Percentiles rank a stretch among this genome's conserved stretches.
phyloP scores from a whole-genome alignment of 163 green algal species.

The Coccomyxa subellipsoidea region DNA sequence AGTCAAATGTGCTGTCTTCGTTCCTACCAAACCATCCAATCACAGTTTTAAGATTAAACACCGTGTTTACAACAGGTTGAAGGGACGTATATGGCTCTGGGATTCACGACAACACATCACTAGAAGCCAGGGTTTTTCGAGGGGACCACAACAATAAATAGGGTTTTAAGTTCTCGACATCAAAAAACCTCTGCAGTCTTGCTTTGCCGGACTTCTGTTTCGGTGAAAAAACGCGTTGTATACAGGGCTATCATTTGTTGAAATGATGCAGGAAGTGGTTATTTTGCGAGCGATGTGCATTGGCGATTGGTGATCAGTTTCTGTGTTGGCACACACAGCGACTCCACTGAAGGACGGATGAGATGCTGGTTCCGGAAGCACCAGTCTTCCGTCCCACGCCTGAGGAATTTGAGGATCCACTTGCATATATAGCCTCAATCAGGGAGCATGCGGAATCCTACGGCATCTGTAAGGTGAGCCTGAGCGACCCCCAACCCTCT shows the following conservation, averaged over 20 bases:
- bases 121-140: too few species aligned
- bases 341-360: background rate
- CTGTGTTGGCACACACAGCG: background rate
- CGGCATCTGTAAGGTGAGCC: constrained; percentile 51
- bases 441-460: constrained; percentile 23
- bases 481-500: background rate
- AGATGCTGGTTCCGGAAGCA: constrained; percentile 20
- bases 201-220: background rate
- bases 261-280: background rate
- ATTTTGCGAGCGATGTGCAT: background rate
- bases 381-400: constrained; percentile 38
- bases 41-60: too few species aligned
- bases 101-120: too few species aligned
- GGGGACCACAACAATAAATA: too few species aligned
- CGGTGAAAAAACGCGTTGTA: background rate
- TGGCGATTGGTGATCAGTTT: background rate
- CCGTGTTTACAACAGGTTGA: too few species aligned
- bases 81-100: too few species aligned
- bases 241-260: background rate
- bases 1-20: too few species aligned
- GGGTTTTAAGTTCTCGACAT: too few species aligned
- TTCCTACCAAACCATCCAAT: too few species aligned
- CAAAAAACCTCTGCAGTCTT: too few species aligned
- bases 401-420: constrained; percentile 48
- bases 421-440: constrained; percentile 43